A percentile compares a stretch with the other conserved stretches of the same genome.
Evolutionary conservation across 2,329 filamentous ascomycete species (phyloP).

Genomic region (Plectosphaerella sp.): DNA sequence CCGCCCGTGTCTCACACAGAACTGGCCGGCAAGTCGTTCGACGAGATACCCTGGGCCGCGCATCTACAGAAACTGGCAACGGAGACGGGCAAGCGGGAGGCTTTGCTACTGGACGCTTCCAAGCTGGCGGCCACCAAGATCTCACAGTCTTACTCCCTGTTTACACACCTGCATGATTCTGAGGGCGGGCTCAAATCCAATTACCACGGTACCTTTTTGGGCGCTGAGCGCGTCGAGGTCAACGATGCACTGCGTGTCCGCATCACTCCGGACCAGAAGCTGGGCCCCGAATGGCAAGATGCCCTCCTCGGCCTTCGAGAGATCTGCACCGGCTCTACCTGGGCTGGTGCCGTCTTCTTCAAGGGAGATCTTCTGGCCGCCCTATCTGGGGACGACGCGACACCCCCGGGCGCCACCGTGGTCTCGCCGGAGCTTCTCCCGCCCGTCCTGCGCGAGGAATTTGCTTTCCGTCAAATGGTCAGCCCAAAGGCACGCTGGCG

Average conservation of each 20-base stretch:
- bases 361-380: constrained; percentile 34
- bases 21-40: constrained; percentile 33
- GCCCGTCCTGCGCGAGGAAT: constrained; percentile 33
- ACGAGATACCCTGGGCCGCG: constrained; percentile 37
- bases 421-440: constrained; percentile 33
- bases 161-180: constrained; percentile 29
- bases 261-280: constrained; percentile 11
- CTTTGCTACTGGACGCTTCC: constrained; percentile 43
- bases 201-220: constrained; percentile 46
- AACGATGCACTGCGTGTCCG: constrained; percentile 45
- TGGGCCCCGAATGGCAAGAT: constrained; percentile 27
- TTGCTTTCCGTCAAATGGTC: constrained; percentile 31
- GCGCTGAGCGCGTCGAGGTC: constrained; percentile 43
- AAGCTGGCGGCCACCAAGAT: constrained; percentile 46
- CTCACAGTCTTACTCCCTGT: constrained; percentile 45
- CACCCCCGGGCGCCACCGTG: constrained; percentile 14
- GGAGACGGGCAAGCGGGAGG: constrained; percentile 31
- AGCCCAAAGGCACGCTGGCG: constrained; percentile 26
- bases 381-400: constrained; percentile 17
- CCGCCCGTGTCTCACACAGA: constrained; percentile 34
- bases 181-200: constrained; percentile 24
- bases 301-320: constrained; percentile 32
- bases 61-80: constrained; percentile 24
- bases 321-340: constrained; percentile 32
- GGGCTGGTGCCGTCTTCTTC: constrained; percentile 32